Conservation (phyloP, 2,329 filamentous ascomycete species). For the Epichloe gansuensis region DNA sequence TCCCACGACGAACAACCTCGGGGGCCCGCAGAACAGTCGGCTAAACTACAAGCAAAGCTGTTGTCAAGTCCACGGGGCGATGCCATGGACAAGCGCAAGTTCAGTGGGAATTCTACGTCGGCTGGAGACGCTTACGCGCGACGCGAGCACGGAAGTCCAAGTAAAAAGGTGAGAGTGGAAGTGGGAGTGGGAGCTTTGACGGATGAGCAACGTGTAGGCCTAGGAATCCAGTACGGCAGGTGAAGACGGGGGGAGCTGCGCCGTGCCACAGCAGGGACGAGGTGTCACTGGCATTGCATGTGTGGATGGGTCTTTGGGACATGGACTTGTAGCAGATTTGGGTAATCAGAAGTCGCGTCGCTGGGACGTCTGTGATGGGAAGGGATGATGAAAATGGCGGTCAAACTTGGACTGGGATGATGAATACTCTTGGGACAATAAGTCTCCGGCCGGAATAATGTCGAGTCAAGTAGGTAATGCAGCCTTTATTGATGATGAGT, state of each 20-base stretch:
- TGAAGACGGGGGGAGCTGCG: conserved; percentile 4
- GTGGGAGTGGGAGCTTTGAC: conserved; percentile 26
- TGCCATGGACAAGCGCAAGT: conserved; percentile 39
- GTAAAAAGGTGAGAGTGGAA: conserved; percentile 37
- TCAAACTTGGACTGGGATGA: no score
- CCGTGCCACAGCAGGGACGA: no score
- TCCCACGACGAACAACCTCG: conserved; percentile 32
- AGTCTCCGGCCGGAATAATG: no score
- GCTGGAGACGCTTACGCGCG: conserved; percentile 21
- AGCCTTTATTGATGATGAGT: no score
- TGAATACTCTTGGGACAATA: no score
- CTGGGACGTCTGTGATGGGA: no score
- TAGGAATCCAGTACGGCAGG: conserved; percentile 38
- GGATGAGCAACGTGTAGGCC: conserved; percentile 30
- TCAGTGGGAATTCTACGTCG: conserved; percentile 20
- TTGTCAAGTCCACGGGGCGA: conserved; percentile 32
- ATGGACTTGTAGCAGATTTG: no score
- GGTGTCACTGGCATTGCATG: no score
- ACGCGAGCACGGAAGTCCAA: conserved; percentile 30
- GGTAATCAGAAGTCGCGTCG: no score
- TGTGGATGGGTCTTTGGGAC: no score
- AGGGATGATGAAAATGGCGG: no score
- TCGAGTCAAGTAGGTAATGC: no score
- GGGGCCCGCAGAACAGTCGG: conserved; percentile 28
- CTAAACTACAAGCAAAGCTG: conserved; percentile 38